Evolutionary conservation across 768 basidiomycete species (phyloP), one percentile per base, ranked within the genome.

Genomic region (Tremella fuciformis): DNA sequence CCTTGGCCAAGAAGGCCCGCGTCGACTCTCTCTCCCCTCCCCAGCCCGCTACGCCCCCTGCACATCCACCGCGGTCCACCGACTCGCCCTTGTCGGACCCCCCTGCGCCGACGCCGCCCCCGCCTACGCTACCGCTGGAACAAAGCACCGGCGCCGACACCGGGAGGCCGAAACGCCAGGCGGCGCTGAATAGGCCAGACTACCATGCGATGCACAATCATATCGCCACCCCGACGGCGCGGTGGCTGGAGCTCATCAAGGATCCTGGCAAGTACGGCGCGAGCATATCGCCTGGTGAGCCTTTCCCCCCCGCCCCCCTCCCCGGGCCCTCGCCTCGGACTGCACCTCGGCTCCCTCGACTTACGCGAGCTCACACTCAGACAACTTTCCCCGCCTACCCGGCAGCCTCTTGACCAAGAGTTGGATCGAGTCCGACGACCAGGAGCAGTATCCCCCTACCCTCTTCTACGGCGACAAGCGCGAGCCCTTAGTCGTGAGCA

Each of bases 401-500:
- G 69, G 63, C 2, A 25, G 40, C 4, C 26, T 65, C 7, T 19
- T 74, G 4, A 62, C 64, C 11, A 56, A 59, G 39, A 55, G 49
- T 50, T 69, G 75, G 75, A 49, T 75, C 48, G 64, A 68, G 19
- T 66, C 68, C 6, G 29, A 34, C 6, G 29, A 34, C 29, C 29
- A 46, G 18, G 22, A 46, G 16, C 42, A 46, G 22, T n/a, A 46
- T 34, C 56, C 55, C 1, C 64, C 68, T 13, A 61, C 57, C 3
- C 50, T 69, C 1, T 76, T 75, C 53, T 73, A 67, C 49, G 75
- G 75, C 13, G 55, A 63, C 15, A 46, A 64, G 13, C 60, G 73
- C 39, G 90, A 91, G 63, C 92, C 92, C 0, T 82, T 96, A 60
- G 79, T 97, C 25, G 83, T 97, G 50, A 85, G 87, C 74, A 76